Evolutionary conservation across 805 yeast genomes (phyloP), one percentile per base, ranked within the genome.

Genomic region (Yarrowia hollandica): DNA sequence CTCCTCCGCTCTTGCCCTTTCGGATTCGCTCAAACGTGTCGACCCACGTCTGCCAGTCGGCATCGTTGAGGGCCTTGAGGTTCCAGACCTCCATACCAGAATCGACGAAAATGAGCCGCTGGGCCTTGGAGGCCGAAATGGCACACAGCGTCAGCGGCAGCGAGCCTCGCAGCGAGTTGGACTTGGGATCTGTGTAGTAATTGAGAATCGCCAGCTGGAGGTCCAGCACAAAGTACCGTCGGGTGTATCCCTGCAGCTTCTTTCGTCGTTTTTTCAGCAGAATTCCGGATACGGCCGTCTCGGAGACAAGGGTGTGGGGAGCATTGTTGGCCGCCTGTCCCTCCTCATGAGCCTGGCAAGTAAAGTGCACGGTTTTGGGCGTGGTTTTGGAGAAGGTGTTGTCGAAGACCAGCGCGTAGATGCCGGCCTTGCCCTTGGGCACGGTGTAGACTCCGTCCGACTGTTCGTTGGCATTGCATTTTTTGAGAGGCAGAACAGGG

Each of bases 81-180:
- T 82, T 83, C 98, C 98, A 92, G 9, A 88, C 84, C 69, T 92
- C 98, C 83, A 92, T 84, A 2, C 98, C 98, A 0, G 97, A 90
- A 70, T 94, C 97, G 61, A 94, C 80, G 44, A 86, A 83, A 39
- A 94, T 83, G 66, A 88, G 85, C 57, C 81, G 74, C 21, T 82
- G 81, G 60, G 80, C 80, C 22, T 82, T 77, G 65, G 85, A 85
- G 0, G 96, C 96, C 60, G 91, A 82, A 1, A 94, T 83, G n/a
- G 87, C 87, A 2, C 96, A 84, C 48, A 86, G 79, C 57, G 81
- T 82, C 50, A 94, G 82, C 33, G 92, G 95, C 89, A 94, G 90
- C 67, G 89, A 90, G 60, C 99, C 99, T 60, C 98, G 79, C 48
- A 89, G 78, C 64, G 84, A 83, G 65, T 84, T 81, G 38, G 89